phyloP scores from a whole-genome alignment of 768 basidiomycete species.

The Cantharellus cinnabarinus region DNA sequence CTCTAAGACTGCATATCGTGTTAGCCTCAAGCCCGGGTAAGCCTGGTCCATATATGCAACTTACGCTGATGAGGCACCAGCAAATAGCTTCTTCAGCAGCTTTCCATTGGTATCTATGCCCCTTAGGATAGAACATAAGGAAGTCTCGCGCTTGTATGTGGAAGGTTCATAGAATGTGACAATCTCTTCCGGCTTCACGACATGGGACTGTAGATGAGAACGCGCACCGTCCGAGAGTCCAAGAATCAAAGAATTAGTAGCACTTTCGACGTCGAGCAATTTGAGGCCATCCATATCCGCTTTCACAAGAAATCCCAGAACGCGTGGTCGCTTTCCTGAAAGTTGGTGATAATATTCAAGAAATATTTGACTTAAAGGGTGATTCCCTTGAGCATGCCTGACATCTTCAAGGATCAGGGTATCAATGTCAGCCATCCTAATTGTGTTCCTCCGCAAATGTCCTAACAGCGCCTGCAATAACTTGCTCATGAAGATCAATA shows the following conservation, averaged over 20 bases:
- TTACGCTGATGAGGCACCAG: background rate
- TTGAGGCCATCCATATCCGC: background rate
- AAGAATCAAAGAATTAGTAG: background rate
- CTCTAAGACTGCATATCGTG: slow-evolving; percentile 9
- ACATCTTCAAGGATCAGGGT: background rate
- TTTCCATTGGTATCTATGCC: background rate
- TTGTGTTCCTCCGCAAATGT: background rate
- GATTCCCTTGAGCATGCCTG: background rate
- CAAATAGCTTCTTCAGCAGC: background rate
- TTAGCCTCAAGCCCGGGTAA: background rate
- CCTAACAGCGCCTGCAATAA: background rate
- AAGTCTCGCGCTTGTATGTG: background rate
- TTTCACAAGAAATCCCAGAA: background rate
- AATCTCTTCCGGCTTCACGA: background rate
- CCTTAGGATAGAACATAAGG: background rate
- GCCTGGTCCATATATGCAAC: background rate
- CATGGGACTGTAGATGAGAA: background rate
- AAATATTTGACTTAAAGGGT: background rate
- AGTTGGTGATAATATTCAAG: background rate
- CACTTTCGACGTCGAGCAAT: background rate
- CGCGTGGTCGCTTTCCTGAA: background rate
- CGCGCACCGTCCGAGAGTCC: background rate
- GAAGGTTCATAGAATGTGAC: slow-evolving; percentile 2
- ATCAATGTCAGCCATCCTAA: background rate
- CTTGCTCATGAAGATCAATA: too few relatives aligned